phyloP scores from a whole-genome alignment of 306 rosid genomes.

The Gastrolobium bilobum region DNA sequence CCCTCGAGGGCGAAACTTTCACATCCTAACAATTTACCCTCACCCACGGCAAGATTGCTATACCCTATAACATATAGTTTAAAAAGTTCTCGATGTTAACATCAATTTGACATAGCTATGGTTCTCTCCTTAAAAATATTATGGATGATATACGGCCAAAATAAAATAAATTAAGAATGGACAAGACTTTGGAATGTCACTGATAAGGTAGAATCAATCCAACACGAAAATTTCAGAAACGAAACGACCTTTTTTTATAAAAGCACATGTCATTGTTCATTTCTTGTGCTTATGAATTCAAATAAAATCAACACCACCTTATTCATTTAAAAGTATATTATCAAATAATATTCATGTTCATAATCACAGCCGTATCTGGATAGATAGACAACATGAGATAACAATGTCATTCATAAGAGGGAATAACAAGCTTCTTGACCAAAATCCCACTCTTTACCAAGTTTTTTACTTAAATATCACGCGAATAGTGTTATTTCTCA shows the following conservation, averaged over 20 bases:
- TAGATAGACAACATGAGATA: not conserved
- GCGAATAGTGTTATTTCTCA: too few relatives aligned
- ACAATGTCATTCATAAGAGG: not conserved
- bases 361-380: not conserved
- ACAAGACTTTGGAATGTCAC: not conserved
- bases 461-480: too few relatives aligned
- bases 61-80: not conserved
- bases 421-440: not conserved
- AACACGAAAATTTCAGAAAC: not conserved
- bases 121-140: not conserved
- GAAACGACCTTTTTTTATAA: not conserved
- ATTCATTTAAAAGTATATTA: not conserved
- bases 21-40: not conserved
- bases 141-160: not conserved
- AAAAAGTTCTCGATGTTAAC: not conserved
- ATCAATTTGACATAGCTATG: conserved; percentile 9
- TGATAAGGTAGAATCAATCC: not conserved
- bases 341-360: conserved; percentile 19
- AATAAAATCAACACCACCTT: not conserved
- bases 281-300: conserved; percentile 12
- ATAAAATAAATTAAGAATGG: not conserved
- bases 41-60: not conserved
- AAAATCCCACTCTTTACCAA: too few relatives aligned
- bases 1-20: not conserved
- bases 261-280: conserved; percentile 6